Evolutionary conservation across 352 stramenopile species (phyloP), one percentile per base, ranked within the genome.

Genomic region (Globisporangium sylvaticum): DNA sequence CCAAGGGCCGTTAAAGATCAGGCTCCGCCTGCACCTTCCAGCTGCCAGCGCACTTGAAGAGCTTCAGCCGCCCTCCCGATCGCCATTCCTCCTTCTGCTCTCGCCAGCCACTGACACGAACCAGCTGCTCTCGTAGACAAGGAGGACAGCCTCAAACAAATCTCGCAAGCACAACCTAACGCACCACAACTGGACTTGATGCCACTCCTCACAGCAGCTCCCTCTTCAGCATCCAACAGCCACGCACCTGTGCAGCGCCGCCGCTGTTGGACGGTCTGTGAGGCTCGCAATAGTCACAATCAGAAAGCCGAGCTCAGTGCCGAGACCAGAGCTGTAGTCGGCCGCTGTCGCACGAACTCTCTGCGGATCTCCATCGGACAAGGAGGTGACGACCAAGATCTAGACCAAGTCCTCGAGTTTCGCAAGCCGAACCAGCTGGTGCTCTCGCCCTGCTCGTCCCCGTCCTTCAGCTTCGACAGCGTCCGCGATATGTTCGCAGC

Each of bases 401-500:
- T 9, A 6, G 22, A n/a, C 9, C 8, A 22, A 31, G 42, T 22
- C 31, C 15, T n/a, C 14, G 39, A 46, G 14, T 46, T 46, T n/a
- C 20, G 42, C 18, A 50, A 22, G 10, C 22, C 42, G 5, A 39
- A 18, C 7, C n/a, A 48, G 9, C 53, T 53, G 24, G 29, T 50
- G 20, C 37, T 39, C 25, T 70, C 57, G 34, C 58, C 65, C 10
- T 55, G 37, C 25, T 61, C 58, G 22, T 70, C 65, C 7, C 58
- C 65, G 25, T 70, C 65, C 8, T 70, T 65, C 58, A 70, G 48
- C 57, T 70, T 70, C 22, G 57, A 62, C 48, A 70, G 24, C 20
- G 25, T 50, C 34, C 25, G 39, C 25, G 57, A 70, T 22, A 65
- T 70, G 46, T 65, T 70, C 10, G 58, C 65, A 0, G 48, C 57